Percentiles rank a stretch among this genome's conserved stretches.
Conservation (phyloP, 768 basidiomycete species). For the Tulasnella sp. region DNA sequence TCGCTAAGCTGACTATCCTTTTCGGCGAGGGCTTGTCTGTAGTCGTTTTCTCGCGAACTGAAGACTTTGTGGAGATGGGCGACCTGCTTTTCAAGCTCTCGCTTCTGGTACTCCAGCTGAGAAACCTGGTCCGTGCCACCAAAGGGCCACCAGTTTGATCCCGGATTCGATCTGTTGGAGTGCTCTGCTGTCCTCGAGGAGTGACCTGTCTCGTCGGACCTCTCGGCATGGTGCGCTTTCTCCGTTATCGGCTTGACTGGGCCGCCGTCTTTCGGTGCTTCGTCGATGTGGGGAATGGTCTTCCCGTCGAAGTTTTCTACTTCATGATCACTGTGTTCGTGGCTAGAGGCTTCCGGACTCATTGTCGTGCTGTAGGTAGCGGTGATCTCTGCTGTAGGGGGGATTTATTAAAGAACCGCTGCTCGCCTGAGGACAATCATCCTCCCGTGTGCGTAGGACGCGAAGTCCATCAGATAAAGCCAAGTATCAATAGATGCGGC, state of each 20-base stretch:
- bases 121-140: not conserved
- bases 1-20: not conserved
- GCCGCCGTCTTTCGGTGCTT: not conserved
- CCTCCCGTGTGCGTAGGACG: not conserved
- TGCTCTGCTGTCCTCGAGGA: not conserved
- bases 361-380: not conserved
- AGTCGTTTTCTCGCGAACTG: not conserved
- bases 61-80: not conserved
- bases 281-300: not conserved
- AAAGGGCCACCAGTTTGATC: not conserved
- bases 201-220: not conserved
- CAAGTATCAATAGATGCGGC: not conserved
- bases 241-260: not conserved
- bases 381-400: not conserved
- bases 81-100: not conserved
- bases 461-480: not conserved
- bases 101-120: not conserved
- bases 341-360: not conserved
- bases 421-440: not conserved
- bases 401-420: not conserved
- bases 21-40: not conserved
- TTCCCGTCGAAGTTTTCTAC: not conserved
- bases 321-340: not conserved
- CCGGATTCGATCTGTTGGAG: not conserved
- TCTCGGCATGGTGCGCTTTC: not conserved